Base-by-base conservation (phyloP, 108 stramenopile genomes). In the Stephanodiscus triporus region DNA sequence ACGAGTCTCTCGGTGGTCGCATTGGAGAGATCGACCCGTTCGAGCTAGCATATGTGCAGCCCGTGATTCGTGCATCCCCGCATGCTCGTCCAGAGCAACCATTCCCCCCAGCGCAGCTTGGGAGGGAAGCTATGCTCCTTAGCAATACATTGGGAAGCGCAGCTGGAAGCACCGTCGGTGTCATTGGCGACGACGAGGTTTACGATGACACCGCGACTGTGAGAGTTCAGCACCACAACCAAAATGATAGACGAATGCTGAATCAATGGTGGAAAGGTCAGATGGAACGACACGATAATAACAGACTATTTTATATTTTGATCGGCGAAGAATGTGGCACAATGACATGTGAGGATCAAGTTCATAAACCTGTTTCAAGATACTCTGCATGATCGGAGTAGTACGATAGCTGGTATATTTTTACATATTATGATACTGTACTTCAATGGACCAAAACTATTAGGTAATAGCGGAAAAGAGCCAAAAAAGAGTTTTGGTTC, bases 231-330 rank as follows among this genome's bases (percentile, higher is more conserved):
- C 72, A 70, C 22, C 76, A 91, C 78, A 88, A 89, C 63, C 91
- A 94, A 72, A 84, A 88, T 38, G 89, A 94, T 54, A 85, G 93
- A 59, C 72, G 74, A 26, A 49, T 84, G 2, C 70, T 90, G 22
- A 91, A 94, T 68, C 75, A 85, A 34, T 94, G 93, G 93, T 94
- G 93, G 93, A 77, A 82, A 40, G 87, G 91, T 67, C 93, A 91
- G 60, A 59, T 94, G 49, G 79, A 88, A 62, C 54, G 64, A 43
- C 84, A 81, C 36, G 89, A 89, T 17, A 68, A 84, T 9, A 91
- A 94, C 60, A 83, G 90, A 27, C 17, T 87, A 5, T 68, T 90
- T 57, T 61, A 79, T 20, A 79, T 94, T 61, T 66, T 92, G 49
- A 87, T 89, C n/a, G 93, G 93, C 16, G 86, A 88, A 77, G 91